Conservation (phyloP, 129 eudicot species). For the Dittrichia graveolens region DNA sequence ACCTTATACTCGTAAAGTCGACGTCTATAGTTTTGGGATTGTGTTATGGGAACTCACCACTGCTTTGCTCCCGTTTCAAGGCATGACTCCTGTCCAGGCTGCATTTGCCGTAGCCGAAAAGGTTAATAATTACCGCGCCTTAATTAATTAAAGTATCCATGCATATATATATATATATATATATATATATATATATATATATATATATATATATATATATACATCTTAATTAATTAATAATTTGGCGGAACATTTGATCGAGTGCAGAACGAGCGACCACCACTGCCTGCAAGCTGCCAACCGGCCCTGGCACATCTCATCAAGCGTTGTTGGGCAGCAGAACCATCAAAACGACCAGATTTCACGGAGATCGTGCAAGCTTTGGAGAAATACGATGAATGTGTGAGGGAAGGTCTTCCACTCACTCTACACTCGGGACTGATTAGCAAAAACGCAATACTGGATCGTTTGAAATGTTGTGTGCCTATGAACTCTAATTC, state of each 20-base stretch:
- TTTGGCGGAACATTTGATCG: too few relatives aligned
- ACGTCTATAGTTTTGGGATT: conserved; percentile 94
- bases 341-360: conserved; percentile 92
- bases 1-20: conserved; percentile 88
- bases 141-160: too few relatives aligned
- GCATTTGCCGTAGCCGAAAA: conserved; percentile 97
- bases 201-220: too few relatives aligned
- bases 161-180: too few relatives aligned
- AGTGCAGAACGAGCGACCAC: conserved; percentile 93
- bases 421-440: conserved; percentile 66
- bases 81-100: conserved; percentile 99
- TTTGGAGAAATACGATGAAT: conserved; percentile 82
- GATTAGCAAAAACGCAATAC: conserved; percentile 53
- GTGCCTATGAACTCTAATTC: conserved; percentile 61
- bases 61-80: conserved; percentile 95
- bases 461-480: conserved; percentile 77
- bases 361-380: conserved; percentile 81
- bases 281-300: conserved; percentile 93
- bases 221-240: too few relatives aligned
- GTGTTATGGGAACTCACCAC: conserved; percentile 98
- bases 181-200: too few relatives aligned
- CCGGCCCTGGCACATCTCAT: conserved; percentile 92
- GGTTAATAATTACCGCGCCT: too few relatives aligned
- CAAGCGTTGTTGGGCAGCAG: conserved; percentile 88
- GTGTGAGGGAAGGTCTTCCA: conserved; percentile 94